Conservation (phyloP, 2,329 filamentous ascomycete genomes). For the Fusarium sp. region DNA sequence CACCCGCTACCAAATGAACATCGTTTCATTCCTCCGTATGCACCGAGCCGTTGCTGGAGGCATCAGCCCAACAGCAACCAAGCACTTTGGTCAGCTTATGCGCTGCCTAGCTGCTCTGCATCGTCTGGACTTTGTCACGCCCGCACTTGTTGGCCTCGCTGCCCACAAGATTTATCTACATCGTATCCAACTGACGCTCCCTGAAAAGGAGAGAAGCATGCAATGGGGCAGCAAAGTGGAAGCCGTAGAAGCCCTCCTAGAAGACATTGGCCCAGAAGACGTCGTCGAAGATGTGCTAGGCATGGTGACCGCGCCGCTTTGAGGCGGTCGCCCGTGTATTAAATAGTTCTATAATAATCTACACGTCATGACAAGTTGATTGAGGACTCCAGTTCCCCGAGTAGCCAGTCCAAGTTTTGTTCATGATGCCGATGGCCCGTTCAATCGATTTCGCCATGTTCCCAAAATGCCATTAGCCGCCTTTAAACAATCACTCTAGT, state of each 20-base stretch:
- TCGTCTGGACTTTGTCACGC: conserved; percentile 79
- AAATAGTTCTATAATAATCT: conserved; percentile 44
- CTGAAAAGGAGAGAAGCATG: conserved; percentile 81
- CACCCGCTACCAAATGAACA: conserved; percentile 83
- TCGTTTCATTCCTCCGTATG: conserved; percentile 84
- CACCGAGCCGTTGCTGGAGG: conserved; percentile 84
- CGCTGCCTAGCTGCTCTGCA: conserved; percentile 83
- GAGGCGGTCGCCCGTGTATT: conserved; percentile 37
- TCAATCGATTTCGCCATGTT: conserved; percentile 33
- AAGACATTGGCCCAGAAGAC: conserved; percentile 66
- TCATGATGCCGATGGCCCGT: conserved; percentile 31
- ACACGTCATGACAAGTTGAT: conserved; percentile 35
- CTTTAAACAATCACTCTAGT: conserved; percentile 30
- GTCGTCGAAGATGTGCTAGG: conserved; percentile 70
- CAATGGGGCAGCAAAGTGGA: conserved; percentile 87
- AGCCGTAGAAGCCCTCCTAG: conserved; percentile 72
- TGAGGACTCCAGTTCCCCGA: conserved; percentile 33
- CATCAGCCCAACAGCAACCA: conserved; percentile 78
- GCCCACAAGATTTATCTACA: conserved; percentile 88
- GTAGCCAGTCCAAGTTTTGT: conserved; percentile 32
- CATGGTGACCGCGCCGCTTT: conserved; percentile 62
- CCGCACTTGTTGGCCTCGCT: conserved; percentile 82
- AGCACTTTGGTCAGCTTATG: conserved; percentile 74
- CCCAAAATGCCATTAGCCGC: conserved; percentile 40
- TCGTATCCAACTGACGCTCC: conserved; percentile 73